Conservation (phyloP, 2,329 filamentous ascomycete genomes). For the Beauveria varroae region DNA sequence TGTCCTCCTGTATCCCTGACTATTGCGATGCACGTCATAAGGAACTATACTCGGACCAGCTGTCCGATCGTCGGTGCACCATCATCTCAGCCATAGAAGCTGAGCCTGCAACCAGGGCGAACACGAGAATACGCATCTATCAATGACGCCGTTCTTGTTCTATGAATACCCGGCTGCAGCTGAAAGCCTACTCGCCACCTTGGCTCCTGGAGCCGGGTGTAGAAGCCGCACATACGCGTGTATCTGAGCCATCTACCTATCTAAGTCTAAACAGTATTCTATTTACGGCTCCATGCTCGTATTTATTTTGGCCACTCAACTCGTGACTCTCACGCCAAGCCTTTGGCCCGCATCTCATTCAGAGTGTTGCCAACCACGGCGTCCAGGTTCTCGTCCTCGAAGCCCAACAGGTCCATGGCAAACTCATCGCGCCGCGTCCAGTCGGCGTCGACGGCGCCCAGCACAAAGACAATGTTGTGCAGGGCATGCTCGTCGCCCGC, state of each 20-base stretch:
- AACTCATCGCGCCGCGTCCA: conserved; percentile 38
- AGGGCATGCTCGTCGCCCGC: conserved; percentile 29
- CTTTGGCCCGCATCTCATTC: conserved; percentile 14
- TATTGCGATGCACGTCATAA: not conserved
- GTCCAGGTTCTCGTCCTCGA: conserved; percentile 40
- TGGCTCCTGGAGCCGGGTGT: not conserved
- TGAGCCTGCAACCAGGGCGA: not conserved
- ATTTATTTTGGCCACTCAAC: not conserved
- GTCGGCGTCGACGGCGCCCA: conserved; percentile 40
- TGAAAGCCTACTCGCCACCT: not conserved
- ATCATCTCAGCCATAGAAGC: not conserved
- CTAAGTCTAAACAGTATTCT: not conserved
- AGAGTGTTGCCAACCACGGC: conserved; percentile 30
- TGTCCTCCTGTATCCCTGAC: not conserved
- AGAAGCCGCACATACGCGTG: not conserved
- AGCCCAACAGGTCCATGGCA: conserved; percentile 38
- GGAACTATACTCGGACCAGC: not conserved
- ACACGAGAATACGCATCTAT: not conserved
- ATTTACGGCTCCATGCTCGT: not conserved
- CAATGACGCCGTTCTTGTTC: not conserved
- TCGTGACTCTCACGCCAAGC: not conserved
- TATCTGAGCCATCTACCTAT: not conserved
- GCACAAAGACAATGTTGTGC: conserved; percentile 42
- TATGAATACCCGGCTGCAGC: not conserved
- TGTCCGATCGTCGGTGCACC: not conserved